Conservation (phyloP, 441 rosid species). For the Viola pubescens region DNA sequence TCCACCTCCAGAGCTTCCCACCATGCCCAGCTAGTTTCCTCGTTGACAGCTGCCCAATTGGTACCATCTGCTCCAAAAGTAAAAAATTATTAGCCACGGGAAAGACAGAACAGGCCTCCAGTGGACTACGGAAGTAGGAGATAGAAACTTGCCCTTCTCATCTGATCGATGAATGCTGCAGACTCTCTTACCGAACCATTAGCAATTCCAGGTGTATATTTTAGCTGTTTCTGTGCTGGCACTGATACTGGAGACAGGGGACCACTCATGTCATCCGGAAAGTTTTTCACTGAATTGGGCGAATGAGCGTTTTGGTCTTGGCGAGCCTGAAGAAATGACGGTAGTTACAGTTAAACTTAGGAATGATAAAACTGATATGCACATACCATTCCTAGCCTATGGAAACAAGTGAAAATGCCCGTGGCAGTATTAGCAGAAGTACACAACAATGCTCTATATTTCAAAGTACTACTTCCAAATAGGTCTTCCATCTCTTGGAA, state of each 20-base stretch:
- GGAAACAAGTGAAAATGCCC: neutral
- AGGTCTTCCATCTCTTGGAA: neutral
- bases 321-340: conserved; percentile 19
- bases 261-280: conserved; percentile 47
- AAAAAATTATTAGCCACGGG: conserved; percentile 17
- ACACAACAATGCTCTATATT: conserved; percentile 1
- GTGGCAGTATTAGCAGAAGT: neutral
- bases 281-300: conserved; percentile 55
- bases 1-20: conserved; percentile 99
- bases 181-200: conserved; percentile 55
- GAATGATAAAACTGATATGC: neutral
- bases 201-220: conserved; percentile 81
- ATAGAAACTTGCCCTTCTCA: conserved; percentile 47
- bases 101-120: conserved; percentile 8
- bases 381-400: neutral
- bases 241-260: conserved; percentile 64
- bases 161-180: conserved; percentile 58
- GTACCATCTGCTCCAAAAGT: conserved; percentile 64
- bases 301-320: conserved; percentile 44
- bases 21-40: conserved; percentile 67
- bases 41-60: conserved; percentile 65
- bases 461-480: conserved; percentile 1
- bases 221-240: conserved; percentile 91
- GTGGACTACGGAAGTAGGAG: conserved; percentile 4
- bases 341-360: conserved; percentile 2